Percentiles rank a stretch among this genome's conserved stretches.
Evolutionary conservation across 2,329 filamentous ascomycete species (phyloP).

Genomic region (Pyrenophora seminiperda): DNA sequence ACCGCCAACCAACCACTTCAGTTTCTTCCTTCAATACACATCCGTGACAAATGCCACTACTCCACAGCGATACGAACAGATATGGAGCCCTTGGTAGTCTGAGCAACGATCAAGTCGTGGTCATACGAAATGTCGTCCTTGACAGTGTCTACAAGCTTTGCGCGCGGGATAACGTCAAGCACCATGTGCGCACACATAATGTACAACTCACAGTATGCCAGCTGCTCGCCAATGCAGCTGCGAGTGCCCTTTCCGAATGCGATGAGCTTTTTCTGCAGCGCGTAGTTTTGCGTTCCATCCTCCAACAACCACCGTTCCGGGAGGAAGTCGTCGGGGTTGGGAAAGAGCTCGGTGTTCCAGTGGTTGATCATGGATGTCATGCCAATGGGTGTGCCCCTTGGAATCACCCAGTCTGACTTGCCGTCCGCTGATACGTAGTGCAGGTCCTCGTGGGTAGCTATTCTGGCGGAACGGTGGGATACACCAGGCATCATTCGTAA

Average conservation of each 20-base stretch:
- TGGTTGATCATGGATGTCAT: constrained; percentile 42
- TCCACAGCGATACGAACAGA: constrained; percentile 32
- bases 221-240: constrained; percentile 39
- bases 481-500: constrained; percentile 44
- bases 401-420: constrained; percentile 30
- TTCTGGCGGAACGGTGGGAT: constrained; percentile 28
- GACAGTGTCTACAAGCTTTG: constrained; percentile 31
- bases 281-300: constrained; percentile 25
- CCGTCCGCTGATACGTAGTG: constrained; percentile 27
- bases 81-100: constrained; percentile 33
- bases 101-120: constrained; percentile 33
- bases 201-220: constrained; percentile 36
- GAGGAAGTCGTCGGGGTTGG: constrained; percentile 33
- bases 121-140: constrained; percentile 33
- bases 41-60: background rate
- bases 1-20: no score
- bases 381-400: constrained; percentile 33
- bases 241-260: constrained; percentile 37
- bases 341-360: constrained; percentile 42
- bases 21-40: no score
- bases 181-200: constrained; percentile 32
- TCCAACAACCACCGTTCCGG: constrained; percentile 44
- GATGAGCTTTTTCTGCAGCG: constrained; percentile 31
- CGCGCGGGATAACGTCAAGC: constrained; percentile 26
- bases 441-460: constrained; percentile 28